Percentiles rank a stretch among this genome's conserved stretches.
Conservation (phyloP, 2,329 filamentous ascomycete species). For the Claviceps quebecensis region DNA sequence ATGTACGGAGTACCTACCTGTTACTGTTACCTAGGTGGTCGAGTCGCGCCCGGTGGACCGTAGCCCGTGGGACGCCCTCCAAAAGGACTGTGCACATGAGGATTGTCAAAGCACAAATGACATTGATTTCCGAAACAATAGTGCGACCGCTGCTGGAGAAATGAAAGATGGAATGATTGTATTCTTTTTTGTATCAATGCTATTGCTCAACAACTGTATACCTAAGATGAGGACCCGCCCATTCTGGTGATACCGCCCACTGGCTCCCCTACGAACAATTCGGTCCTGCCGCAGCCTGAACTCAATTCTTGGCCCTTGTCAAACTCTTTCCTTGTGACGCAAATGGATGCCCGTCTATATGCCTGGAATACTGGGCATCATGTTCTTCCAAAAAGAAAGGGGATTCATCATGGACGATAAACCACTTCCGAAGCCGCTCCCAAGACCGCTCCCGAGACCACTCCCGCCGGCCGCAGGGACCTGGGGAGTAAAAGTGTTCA, state of each 20-base stretch:
- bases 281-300: background rate
- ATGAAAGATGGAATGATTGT: background rate
- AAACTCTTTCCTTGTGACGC: background rate
- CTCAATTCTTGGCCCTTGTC: background rate
- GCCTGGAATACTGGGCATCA: background rate
- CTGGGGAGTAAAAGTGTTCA: background rate
- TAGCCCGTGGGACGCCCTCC: too few relatives aligned
- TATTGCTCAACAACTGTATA: background rate
- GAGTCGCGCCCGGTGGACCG: too few relatives aligned
- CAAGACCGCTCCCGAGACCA: too few relatives aligned
- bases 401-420: background rate
- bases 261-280: background rate
- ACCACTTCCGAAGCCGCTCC: background rate
- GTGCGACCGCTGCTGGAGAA: background rate
- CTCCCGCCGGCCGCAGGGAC: background rate
- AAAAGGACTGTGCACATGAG: background rate
- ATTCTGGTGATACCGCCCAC: too few relatives aligned
- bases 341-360: background rate
- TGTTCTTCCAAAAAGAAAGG: background rate
- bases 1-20: too few relatives aligned
- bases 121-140: background rate
- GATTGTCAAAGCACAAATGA: background rate
- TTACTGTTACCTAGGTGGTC: too few relatives aligned
- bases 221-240: too few relatives aligned
- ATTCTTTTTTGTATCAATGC: background rate